phyloP scores from a whole-genome alignment of 2,329 filamentous ascomycete genomes.

The Septoria linicola region DNA sequence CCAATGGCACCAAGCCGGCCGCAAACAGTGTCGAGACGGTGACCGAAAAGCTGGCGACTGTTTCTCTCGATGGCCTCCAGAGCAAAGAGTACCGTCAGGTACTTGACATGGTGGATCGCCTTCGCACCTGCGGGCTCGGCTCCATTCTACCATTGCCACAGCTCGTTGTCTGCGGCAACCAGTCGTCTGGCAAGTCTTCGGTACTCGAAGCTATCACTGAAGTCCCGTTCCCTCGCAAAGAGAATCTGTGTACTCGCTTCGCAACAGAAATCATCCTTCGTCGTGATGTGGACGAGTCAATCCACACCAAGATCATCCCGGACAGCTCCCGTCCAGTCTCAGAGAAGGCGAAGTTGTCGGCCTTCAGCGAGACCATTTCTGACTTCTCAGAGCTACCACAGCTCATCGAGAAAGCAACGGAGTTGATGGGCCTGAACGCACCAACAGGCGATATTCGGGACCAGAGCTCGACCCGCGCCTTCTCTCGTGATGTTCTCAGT shows the following conservation, averaged over 20 bases:
- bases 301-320: slow-evolving; percentile 33
- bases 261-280: slow-evolving; percentile 60
- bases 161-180: slow-evolving; percentile 58
- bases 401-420: slow-evolving; percentile 55
- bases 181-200: slow-evolving; percentile 63
- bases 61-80: slow-evolving; percentile 7
- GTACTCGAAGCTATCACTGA: slow-evolving; percentile 64
- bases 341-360: slow-evolving; percentile 38
- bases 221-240: slow-evolving; percentile 59
- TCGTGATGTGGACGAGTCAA: slow-evolving; percentile 30
- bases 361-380: slow-evolving; percentile 32
- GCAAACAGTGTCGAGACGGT: background rate
- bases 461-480: slow-evolving; percentile 26
- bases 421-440: slow-evolving; percentile 50
- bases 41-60: slow-evolving; percentile 5
- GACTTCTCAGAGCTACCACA: slow-evolving; percentile 45
- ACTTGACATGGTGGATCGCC: slow-evolving; percentile 54
- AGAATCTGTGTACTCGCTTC: slow-evolving; percentile 59
- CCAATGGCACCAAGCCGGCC: background rate
- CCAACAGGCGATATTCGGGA: background rate
- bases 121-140: slow-evolving; percentile 50
- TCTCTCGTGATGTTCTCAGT: slow-evolving; percentile 50
- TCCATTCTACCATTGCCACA: slow-evolving; percentile 37
- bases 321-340: slow-evolving; percentile 26
- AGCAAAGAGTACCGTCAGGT: slow-evolving; percentile 32